Evolutionary conservation across 2,329 filamentous ascomycete genomes (phyloP).

Genomic region (Aspergillus felis): DNA sequence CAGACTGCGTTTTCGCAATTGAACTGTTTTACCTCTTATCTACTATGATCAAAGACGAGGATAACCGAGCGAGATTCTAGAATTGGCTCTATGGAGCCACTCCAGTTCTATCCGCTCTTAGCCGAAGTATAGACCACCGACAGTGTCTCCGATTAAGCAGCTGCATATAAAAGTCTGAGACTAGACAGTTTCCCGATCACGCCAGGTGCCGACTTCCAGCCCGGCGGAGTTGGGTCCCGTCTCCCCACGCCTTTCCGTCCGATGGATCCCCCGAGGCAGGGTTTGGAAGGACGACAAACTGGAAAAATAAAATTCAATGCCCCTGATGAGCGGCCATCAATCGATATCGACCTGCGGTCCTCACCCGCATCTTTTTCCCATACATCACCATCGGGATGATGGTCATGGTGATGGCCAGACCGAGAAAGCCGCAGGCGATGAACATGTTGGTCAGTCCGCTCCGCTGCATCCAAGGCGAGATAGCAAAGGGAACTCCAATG

Average conservation of each 20-base stretch:
- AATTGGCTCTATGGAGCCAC: not conserved
- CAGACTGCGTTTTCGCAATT: not conserved
- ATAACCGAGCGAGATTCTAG: not conserved
- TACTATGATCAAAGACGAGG: not conserved
- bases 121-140: not conserved
- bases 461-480: slow-evolving; percentile 20
- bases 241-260: not conserved
- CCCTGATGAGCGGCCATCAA: not conserved
- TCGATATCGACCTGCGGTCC: not conserved
- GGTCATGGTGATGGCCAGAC: slow-evolving; percentile 9
- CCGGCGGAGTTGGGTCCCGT: not conserved
- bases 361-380: slow-evolving; percentile 10
- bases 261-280: too few species aligned
- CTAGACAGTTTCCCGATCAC: not conserved
- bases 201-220: not conserved
- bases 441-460: slow-evolving; percentile 22
- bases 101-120: not conserved
- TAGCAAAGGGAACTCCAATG: slow-evolving; percentile 24
- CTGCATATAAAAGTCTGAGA: not conserved
- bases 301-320: not conserved
- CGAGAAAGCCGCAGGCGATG: slow-evolving; percentile 19
- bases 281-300: too few species aligned
- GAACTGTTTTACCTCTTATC: not conserved
- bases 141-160: too few species aligned
- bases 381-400: slow-evolving; percentile 21